Evolutionary conservation across 2,329 filamentous ascomycete species (phyloP), one percentile per base, ranked within the genome.

Genomic region (Ophiosphaerella korrae): DNA sequence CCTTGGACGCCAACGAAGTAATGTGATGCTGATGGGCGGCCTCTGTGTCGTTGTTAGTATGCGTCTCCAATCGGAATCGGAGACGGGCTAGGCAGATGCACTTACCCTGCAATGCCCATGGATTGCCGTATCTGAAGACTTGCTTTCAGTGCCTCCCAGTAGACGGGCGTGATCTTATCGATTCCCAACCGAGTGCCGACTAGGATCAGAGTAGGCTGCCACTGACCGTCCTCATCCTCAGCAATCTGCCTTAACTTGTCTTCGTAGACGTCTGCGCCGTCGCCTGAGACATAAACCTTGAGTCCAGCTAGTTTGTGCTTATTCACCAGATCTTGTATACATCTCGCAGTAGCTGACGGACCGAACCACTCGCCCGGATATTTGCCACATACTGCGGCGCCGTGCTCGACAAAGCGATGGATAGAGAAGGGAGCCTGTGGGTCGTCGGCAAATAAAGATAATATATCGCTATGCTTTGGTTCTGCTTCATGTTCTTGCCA

Each of bases 321-420:
- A 52, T 88, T 88, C 21, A 86, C 85, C 33, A 99, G 79, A 16
- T 90, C 89, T 72, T 94, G 88, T 60, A 99, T 97, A 73, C 94
- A 97, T 49, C 88, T 86, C 40, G 94, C 92, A 8, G 94, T 95
- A 6, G 94, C 94, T 14, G 92, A 97, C n/a, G 94, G 94, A 0
- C 94, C 94, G 75, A 99, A 99, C 94, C 94, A 99, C 75, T 97
- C 91, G 33, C 94, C 94, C 0, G 94, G 94, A 67, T 95, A 90
- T 74, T 96, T 97, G 3, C 91, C 92, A 73, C 94, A 99, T 2
- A 88, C 88, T 32, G 83, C 81, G 21, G 92, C 92, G 14, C 94
- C 94, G 63, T 96, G 89, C 45, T 87, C 82, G 32, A 99, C 94
- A 67, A 99, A 99, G 55, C 88, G 90, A 67, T 99, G 94, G 62